A percentile compares a stretch with the other conserved stretches of the same genome.
These are phyloP conservation scores for Leccinellum luteum DNA, from an alignment of 768 basidiomycete genomes.

Conservation along the genomic window DNA sequence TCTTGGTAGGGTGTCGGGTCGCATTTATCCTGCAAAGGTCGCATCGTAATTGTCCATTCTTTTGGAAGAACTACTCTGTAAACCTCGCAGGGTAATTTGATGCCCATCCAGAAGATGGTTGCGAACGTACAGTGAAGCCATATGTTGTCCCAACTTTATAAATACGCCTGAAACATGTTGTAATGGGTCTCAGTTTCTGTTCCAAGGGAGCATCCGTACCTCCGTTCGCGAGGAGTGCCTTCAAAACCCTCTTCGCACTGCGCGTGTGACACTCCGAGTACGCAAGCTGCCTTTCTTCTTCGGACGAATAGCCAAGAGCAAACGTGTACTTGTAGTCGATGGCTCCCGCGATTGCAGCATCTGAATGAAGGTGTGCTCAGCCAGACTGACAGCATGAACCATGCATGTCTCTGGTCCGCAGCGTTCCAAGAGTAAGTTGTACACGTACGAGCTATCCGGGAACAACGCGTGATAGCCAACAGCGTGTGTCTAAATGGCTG, in stretches of 20 bases:
- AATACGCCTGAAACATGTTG: slow-evolving; percentile 56
- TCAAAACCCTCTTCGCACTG: slow-evolving; percentile 75
- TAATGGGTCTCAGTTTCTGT: background rate
- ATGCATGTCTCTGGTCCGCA: slow-evolving; percentile 26
- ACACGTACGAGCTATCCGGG: slow-evolving; percentile 64
- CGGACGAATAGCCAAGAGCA: slow-evolving; percentile 47
- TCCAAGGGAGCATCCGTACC: slow-evolving; percentile 41
- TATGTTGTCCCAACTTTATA: slow-evolving; percentile 89
- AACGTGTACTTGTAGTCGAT: slow-evolving; percentile 75
- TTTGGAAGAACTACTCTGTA: slow-evolving; percentile 52
- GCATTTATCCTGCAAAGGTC: slow-evolving; percentile 85
- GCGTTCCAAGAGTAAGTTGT: slow-evolving; percentile 21
- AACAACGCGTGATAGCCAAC: slow-evolving; percentile 76
- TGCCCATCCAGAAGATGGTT: slow-evolving; percentile 15
- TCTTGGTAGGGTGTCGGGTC: slow-evolving; percentile 82
- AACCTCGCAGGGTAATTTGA: slow-evolving; percentile 7
- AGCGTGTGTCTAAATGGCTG: slow-evolving; percentile 73
- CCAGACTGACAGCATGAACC: background rate
- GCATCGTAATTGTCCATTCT: slow-evolving; percentile 61
- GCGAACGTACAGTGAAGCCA: slow-evolving; percentile 58
- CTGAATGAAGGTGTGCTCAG: slow-evolving; percentile 31
- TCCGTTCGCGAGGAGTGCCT: slow-evolving; percentile 87
- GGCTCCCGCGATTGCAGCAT: slow-evolving; percentile 59
- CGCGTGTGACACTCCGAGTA: slow-evolving; percentile 80
- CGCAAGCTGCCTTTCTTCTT: slow-evolving; percentile 50